Evolutionary conservation across 2,329 filamentous ascomycete genomes (phyloP).

Genomic region (Colletotrichum shisoi): DNA sequence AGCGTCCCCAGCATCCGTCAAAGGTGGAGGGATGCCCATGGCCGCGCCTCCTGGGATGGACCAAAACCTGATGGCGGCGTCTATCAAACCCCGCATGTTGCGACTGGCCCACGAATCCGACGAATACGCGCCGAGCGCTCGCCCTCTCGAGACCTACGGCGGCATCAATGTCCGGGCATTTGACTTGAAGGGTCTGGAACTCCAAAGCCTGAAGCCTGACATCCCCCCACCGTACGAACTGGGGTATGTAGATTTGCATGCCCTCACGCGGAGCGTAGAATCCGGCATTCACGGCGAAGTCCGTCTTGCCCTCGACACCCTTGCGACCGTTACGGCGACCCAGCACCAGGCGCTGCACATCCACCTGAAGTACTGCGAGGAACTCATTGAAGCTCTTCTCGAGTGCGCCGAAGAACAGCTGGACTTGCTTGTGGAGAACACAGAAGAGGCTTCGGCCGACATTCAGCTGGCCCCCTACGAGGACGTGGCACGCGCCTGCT

Average conservation of each 20-base stretch:
- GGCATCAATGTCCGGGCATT: conserved; percentile 75
- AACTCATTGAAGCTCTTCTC: conserved; percentile 84
- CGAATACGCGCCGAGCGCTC: conserved; percentile 63
- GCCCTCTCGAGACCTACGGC: conserved; percentile 69
- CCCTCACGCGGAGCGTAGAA: conserved; percentile 86
- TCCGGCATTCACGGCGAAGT: conserved; percentile 90
- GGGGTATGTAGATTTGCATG: conserved; percentile 88
- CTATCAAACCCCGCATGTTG: conserved; percentile 47
- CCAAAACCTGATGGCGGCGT: conserved; percentile 34
- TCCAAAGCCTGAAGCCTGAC: conserved; percentile 75
- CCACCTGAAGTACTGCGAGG: conserved; percentile 78
- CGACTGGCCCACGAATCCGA: conserved; percentile 57
- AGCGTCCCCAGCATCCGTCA: conserved; percentile 55
- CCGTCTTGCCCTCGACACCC: conserved; percentile 84
- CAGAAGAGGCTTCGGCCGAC: conserved; percentile 84
- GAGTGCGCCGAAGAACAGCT: conserved; percentile 92
- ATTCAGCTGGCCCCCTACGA: conserved; percentile 86
- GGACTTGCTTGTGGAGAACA: conserved; percentile 82
- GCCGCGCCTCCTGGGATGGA: conserved; percentile 44
- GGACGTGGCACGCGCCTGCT: conserved; percentile 81
- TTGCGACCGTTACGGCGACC: conserved; percentile 72
- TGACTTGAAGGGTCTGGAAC: conserved; percentile 69
- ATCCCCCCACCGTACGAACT: conserved; percentile 79
- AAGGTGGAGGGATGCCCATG: conserved; percentile 54
- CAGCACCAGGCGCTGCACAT: conserved; percentile 70